A percentile compares a stretch with the other conserved stretches of the same genome.
phyloP scores from a whole-genome alignment of 192 early-diverging fungal genomes.

The Coemansia sp. region DNA sequence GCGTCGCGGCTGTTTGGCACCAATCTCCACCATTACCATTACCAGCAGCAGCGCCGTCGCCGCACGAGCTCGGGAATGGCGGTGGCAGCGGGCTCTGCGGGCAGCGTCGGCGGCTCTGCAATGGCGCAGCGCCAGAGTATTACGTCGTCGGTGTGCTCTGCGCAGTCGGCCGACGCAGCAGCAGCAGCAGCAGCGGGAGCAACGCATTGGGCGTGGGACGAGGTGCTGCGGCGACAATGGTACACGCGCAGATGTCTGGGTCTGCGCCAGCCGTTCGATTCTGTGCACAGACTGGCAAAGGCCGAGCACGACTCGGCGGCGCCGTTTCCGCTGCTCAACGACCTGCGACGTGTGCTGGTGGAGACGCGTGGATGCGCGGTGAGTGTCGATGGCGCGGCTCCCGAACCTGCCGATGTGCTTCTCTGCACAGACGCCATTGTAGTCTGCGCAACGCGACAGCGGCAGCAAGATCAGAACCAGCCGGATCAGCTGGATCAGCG shows the following conservation, averaged over 20 bases:
- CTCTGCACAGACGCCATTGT: conserved; percentile 45
- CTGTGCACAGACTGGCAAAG: conserved; percentile 34
- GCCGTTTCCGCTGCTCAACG: conserved; percentile 46
- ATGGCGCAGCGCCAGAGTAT: not conserved
- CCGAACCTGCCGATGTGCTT: conserved; percentile 20
- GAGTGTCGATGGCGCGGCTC: not conserved
- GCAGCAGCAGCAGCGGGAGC: not conserved
- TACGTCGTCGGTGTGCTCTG: not conserved
- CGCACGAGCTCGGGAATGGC: not conserved
- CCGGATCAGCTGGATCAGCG: too few relatives aligned
- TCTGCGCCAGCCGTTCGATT: conserved; percentile 40
- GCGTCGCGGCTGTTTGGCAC: conserved; percentile 6
- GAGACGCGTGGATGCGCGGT: conserved; percentile 15
- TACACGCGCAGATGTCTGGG: conserved; percentile 44
- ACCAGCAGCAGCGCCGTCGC: not conserved
- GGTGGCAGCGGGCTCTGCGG: not conserved
- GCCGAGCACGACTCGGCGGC: conserved; percentile 31
- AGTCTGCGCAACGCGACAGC: conserved; percentile 12
- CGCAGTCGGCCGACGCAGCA: not conserved
- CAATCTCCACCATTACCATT: not conserved
- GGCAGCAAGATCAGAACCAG: not conserved
- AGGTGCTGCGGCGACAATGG: conserved; percentile 45
- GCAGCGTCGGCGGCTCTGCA: not conserved
- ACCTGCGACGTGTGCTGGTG: conserved; percentile 34
- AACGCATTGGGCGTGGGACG: conserved; percentile 35